Percentiles rank a stretch among this genome's conserved stretches.
Evolutionary conservation across 495 filamentous ascomycete genomes (phyloP).

Genomic region (Hypomontagnella submonticulosa): DNA sequence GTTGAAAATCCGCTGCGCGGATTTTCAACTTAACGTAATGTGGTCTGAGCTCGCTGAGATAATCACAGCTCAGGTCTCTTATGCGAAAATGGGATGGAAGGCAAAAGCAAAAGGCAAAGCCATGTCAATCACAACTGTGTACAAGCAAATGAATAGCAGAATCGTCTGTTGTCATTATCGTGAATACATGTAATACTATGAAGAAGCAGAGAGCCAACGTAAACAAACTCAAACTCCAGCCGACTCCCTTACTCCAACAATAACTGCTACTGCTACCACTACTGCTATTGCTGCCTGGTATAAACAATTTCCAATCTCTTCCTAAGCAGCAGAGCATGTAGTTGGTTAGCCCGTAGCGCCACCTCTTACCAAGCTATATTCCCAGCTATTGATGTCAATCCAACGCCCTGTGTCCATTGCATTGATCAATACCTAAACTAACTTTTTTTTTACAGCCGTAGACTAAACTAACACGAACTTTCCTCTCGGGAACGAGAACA

Average conservation of each 20-base stretch:
- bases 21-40: too few species aligned
- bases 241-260: not conserved
- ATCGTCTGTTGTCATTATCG: conserved; percentile 19
- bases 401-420: conserved; percentile 18
- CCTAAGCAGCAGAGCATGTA: conserved; percentile 14
- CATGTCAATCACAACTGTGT: not conserved
- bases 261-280: not conserved
- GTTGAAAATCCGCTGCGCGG: too few species aligned
- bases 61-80: too few species aligned
- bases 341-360: not conserved
- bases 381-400: conserved; percentile 3
- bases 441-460: conserved; percentile 1
- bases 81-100: not conserved
- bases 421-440: conserved; percentile 4
- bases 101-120: not conserved
- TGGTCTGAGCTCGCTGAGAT: too few species aligned
- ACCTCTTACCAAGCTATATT: not conserved
- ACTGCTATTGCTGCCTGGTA: conserved; percentile 10
- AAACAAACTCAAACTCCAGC: not conserved
- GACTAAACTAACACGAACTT: conserved; percentile 5
- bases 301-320: conserved; percentile 23
- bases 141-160: not conserved
- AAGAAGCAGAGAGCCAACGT: conserved; percentile 5
- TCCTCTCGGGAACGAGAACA: not conserved
- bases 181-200: conserved; percentile 18